These are phyloP conservation scores for Lophiostoma macrostomum DNA, from an alignment of 495 filamentous ascomycete species.

Conservation along the genomic window DNA sequence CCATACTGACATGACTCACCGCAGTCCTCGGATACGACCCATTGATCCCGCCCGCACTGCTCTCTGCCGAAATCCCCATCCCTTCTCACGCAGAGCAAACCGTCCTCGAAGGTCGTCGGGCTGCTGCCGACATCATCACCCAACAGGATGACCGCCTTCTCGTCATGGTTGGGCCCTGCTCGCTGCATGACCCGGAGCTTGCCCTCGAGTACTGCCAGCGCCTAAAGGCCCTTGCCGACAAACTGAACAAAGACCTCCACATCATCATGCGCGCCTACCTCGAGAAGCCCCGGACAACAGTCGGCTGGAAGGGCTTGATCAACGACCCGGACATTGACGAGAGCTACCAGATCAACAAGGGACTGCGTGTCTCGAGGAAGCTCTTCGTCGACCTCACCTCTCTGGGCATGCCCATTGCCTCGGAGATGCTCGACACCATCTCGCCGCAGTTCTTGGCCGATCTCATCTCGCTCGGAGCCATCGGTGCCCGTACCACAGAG, in stretches of 20 bases:
- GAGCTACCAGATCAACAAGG: conserved; percentile 99
- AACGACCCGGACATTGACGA: conserved; percentile 98
- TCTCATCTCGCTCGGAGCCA: conserved; percentile 90
- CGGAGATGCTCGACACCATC: conserved; percentile 97
- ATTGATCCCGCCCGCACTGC: conserved; percentile 82
- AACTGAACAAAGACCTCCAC: conserved; percentile 76
- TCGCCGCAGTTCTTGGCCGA: conserved; percentile 96
- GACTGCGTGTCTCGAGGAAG: conserved; percentile 79
- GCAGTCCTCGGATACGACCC: conserved; percentile 93
- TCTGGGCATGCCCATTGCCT: conserved; percentile 86
- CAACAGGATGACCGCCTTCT: conserved; percentile 79
- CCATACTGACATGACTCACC: not conserved
- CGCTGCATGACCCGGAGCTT: conserved; percentile 86
- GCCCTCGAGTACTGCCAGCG: conserved; percentile 83
- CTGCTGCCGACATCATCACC: conserved; percentile 80
- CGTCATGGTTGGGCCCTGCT: conserved; percentile 93
- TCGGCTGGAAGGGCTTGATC: conserved; percentile 98
- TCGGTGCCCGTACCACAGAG: conserved; percentile 96
- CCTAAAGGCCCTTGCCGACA: conserved; percentile 68
- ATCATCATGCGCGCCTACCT: conserved; percentile 99
- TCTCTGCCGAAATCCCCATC: conserved; percentile 84
- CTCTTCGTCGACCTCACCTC: conserved; percentile 87
- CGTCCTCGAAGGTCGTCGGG: conserved; percentile 77
- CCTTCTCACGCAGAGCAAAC: conserved; percentile 48
- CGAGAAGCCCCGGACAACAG: conserved; percentile 98